Evolutionary conservation across 2,329 filamentous ascomycete genomes (phyloP), one percentile per base, ranked within the genome.

Genomic region (Sarocladium brachiariae): DNA sequence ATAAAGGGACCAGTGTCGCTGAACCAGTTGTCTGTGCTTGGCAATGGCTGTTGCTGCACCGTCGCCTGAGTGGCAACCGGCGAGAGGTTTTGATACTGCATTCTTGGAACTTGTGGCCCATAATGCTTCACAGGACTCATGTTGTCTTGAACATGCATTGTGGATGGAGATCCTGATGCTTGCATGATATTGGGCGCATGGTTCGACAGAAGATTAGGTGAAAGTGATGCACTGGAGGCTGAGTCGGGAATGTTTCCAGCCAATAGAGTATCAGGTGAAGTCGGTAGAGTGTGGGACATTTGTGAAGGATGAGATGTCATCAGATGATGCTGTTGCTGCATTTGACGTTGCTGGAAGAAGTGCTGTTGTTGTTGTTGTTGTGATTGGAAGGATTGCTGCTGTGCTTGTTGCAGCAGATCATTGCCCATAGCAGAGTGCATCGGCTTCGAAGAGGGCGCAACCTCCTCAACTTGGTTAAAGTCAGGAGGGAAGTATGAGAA

Each of bases 401-500:
- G 43, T 19, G 43, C 24, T 18, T 47, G 43, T 21, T 47, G 43
- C 24, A 47, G 14, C 25, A 47, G 4, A 3, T 47, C 43, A 19
- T 47, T 47, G n/a, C 19, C 19, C 43, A 21, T 19, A 13, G 24
- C 4, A 6, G 43, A 16, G 5, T 24, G 13, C 14, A 47, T 33
- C 24, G 25, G 25, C 25, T 16, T 47, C n/a, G 25, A 11, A 9
- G 61, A 55, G 21, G 57, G 53, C 4, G 58, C 55, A 25, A 45
- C 52, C 3, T 70, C 67, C 13, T 61, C 60, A 11, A 61, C 55
- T 16, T 69, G 63, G 25, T 59, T 60, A 10, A 69, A 67, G 18
- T 84, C 80, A 1, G 81, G 81, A 9, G 82, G 80, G 55, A 84
- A 84, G 57, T 83, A 81, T 14, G 80, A 84, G 54, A 82, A 81